phyloP scores from a whole-genome alignment of 2,329 filamentous ascomycete species.

The Penicillium sclerotigenum region DNA sequence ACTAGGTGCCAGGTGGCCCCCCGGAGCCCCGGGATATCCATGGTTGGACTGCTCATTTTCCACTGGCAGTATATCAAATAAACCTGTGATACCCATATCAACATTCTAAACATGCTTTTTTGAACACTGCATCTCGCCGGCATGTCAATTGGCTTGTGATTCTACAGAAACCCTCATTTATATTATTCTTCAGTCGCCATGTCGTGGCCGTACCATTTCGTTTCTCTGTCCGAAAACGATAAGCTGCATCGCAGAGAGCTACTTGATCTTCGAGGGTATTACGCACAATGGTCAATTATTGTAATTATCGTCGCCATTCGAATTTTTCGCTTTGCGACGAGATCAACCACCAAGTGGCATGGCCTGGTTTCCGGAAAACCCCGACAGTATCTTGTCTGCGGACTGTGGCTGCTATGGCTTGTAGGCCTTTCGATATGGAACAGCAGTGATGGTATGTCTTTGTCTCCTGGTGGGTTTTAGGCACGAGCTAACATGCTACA shows the following conservation, averaged over 20 bases:
- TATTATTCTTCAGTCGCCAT: conserved; percentile 9
- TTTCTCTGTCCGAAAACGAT: conserved; percentile 50
- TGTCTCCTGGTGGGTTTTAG: neutral
- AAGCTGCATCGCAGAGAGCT: conserved; percentile 50
- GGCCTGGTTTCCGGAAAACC: conserved; percentile 43
- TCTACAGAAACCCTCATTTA: neutral
- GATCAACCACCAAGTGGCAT: conserved; percentile 43
- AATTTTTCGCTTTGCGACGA: conserved; percentile 19
- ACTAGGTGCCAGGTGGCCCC: neutral
- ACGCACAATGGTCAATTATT: conserved; percentile 55
- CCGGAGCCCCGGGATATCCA: neutral
- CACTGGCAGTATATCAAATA: neutral
- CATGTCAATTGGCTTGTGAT: neutral
- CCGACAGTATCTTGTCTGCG: conserved; percentile 49
- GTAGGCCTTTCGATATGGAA: conserved; percentile 49
- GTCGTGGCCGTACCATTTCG: conserved; percentile 52
- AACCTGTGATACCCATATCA: neutral
- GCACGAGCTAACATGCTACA: conserved; percentile 4
- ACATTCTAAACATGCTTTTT: neutral
- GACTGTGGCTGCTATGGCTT: conserved; percentile 53
- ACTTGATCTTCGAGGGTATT: conserved; percentile 54
- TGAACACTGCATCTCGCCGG: neutral
- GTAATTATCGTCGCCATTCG: conserved; percentile 43
- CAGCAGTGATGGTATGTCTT: conserved; percentile 53
- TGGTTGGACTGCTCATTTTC: neutral